Evolutionary conservation across 2,329 filamentous ascomycete species (phyloP).

Genomic region (Ascochyta viciae-villosae): DNA sequence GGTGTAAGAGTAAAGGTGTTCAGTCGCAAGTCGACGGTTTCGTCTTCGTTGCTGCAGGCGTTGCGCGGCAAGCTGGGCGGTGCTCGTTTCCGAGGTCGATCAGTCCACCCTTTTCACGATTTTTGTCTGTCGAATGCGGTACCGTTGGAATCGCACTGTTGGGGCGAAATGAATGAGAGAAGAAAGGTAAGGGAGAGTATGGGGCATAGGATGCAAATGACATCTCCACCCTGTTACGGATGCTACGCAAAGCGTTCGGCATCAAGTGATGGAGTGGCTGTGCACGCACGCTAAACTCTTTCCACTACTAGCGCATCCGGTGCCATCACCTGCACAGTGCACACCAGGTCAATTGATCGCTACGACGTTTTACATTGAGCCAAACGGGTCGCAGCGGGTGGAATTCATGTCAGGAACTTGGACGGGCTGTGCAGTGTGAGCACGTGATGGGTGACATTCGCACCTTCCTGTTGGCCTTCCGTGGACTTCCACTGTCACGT

Average conservation of each 20-base stretch:
- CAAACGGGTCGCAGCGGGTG: no score
- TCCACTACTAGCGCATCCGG: not conserved
- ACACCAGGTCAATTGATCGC: not conserved
- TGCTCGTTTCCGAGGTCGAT: slow-evolving; percentile 13
- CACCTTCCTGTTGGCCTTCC: no score
- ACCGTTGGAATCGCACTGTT: not conserved
- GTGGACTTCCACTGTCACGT: no score
- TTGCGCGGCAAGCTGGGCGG: slow-evolving; percentile 31
- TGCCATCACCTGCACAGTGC: not conserved
- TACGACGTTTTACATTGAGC: no score
- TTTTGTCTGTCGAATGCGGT: not conserved
- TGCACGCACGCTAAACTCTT: not conserved
- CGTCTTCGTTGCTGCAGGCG: slow-evolving; percentile 18
- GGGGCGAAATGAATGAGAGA: not conserved
- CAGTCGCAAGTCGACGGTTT: slow-evolving; percentile 11
- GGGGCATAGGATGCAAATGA: slow-evolving; percentile 2
- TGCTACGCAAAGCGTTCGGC: slow-evolving; percentile 11
- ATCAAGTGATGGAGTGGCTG: not conserved
- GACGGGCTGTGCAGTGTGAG: no score
- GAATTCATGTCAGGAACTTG: no score
- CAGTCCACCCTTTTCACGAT: not conserved
- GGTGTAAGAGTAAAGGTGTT: slow-evolving; percentile 15
- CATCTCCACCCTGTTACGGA: slow-evolving; percentile 1
- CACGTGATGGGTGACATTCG: no score
- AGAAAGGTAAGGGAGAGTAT: not conserved